Evolutionary conservation across 2,329 filamentous ascomycete genomes (phyloP).

Genomic region (Phoma sp.): DNA sequence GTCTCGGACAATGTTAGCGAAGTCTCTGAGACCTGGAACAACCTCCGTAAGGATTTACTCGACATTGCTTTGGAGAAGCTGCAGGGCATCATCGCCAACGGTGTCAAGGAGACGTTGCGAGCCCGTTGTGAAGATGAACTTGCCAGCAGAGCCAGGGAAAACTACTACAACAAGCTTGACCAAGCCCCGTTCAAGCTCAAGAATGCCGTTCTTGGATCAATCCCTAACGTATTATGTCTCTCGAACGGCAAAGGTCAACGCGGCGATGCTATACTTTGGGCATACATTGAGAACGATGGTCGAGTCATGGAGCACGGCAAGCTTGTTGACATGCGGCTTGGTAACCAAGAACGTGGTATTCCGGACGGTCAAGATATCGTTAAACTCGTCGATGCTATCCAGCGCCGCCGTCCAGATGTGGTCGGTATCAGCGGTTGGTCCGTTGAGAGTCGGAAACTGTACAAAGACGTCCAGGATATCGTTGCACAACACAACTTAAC

Average conservation of each 20-base stretch:
- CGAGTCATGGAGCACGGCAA: slow-evolving; percentile 88
- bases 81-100: slow-evolving; percentile 82
- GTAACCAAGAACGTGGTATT: slow-evolving; percentile 70
- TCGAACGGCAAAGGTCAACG: slow-evolving; percentile 85
- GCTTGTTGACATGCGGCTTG: slow-evolving; percentile 75
- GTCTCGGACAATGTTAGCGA: slow-evolving; percentile 96
- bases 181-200: slow-evolving; percentile 96
- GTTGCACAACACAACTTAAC: slow-evolving; percentile 78
- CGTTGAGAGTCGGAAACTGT: slow-evolving; percentile 82
- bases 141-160: slow-evolving; percentile 84
- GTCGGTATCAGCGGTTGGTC: slow-evolving; percentile 89
- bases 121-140: slow-evolving; percentile 94
- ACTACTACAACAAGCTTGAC: slow-evolving; percentile 87
- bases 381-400: slow-evolving; percentile 78
- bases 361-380: slow-evolving; percentile 69
- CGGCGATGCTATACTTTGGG: slow-evolving; percentile 84
- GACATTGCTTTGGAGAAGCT: slow-evolving; percentile 82
- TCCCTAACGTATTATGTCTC: slow-evolving; percentile 83
- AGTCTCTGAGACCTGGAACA: slow-evolving; percentile 93
- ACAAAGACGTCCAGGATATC: slow-evolving; percentile 79
- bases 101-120: slow-evolving; percentile 91
- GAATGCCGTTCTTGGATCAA: slow-evolving; percentile 86
- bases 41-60: slow-evolving; percentile 82
- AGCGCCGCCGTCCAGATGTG: slow-evolving; percentile 84
- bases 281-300: slow-evolving; percentile 92